phyloP scores from a whole-genome alignment of 495 filamentous ascomycete species.

The Aspergillus incahuasiensis region DNA sequence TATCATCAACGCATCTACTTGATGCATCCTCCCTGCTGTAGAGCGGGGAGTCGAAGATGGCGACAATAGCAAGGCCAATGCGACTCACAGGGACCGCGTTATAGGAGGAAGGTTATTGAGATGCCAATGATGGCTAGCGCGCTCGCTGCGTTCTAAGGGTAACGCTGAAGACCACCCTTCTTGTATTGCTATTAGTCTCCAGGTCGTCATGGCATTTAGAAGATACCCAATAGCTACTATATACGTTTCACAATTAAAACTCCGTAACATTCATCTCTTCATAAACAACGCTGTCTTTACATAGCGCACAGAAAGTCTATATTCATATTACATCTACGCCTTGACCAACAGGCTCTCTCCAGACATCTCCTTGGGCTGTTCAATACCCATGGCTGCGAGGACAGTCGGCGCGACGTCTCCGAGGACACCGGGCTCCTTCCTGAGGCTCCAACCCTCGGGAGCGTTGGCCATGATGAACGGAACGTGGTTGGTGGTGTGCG shows the following conservation, averaged over 20 bases:
- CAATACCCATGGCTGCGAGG: conserved; percentile 83
- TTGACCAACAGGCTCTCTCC: conserved; percentile 79
- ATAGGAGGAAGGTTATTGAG: no score
- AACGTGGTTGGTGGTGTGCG: conserved; percentile 95
- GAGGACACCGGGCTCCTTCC: conserved; percentile 80
- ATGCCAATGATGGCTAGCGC: no score
- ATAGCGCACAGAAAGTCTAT: conserved; percentile 16
- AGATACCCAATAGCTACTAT: not conserved
- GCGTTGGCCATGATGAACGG: conserved; percentile 98
- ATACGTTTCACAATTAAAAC: not conserved
- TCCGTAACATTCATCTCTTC: conserved; percentile 25
- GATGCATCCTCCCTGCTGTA: not conserved
- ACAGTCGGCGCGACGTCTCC: conserved; percentile 95
- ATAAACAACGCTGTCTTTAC: conserved; percentile 19
- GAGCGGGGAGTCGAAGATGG: not conserved
- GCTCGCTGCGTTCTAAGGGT: no score
- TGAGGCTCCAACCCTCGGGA: conserved; percentile 80
- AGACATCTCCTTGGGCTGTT: conserved; percentile 87
- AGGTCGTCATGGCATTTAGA: not conserved
- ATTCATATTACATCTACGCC: conserved; percentile 28
- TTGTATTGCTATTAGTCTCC: not conserved
- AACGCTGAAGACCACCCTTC: not conserved
- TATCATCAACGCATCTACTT: not conserved
- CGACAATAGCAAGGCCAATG: no score
- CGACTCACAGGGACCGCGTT: no score